These are phyloP conservation scores for Friedmanniomyces endolithicus DNA, from an alignment of 495 filamentous ascomycete species.

Conservation along the genomic window DNA sequence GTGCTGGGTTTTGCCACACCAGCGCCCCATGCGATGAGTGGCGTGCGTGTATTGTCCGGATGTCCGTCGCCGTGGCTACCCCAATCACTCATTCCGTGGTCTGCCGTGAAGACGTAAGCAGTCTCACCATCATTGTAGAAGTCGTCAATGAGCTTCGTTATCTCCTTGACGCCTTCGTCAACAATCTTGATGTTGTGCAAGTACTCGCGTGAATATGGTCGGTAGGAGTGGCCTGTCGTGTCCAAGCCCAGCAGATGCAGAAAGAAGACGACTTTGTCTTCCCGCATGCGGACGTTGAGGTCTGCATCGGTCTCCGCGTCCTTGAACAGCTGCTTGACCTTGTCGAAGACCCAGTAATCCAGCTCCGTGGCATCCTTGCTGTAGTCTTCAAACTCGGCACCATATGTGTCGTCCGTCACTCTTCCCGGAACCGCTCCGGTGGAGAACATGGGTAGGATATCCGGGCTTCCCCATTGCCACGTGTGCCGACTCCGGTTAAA, in stretches of 20 bases:
- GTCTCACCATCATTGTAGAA: slow-evolving; percentile 91
- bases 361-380: slow-evolving; percentile 65
- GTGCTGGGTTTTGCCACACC: slow-evolving; percentile 68
- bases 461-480: slow-evolving; percentile 98
- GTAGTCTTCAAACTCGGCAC: slow-evolving; percentile 78
- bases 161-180: slow-evolving; percentile 73
- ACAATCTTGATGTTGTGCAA: slow-evolving; percentile 89
- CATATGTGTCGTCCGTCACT: slow-evolving; percentile 75
- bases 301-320: slow-evolving; percentile 64
- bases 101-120: slow-evolving; percentile 92
- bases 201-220: slow-evolving; percentile 94
- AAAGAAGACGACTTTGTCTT: slow-evolving; percentile 92
- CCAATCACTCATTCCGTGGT: slow-evolving; percentile 99
- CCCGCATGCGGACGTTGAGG: slow-evolving; percentile 56
- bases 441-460: slow-evolving; percentile 96
- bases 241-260: slow-evolving; percentile 93
- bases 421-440: slow-evolving; percentile 78
- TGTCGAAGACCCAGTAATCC: slow-evolving; percentile 93
- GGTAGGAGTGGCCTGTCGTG: slow-evolving; percentile 75
- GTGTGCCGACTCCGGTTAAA: slow-evolving; percentile 96
- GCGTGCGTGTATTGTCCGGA: slow-evolving; percentile 92
- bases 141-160: slow-evolving; percentile 66
- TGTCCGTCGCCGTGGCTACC: slow-evolving; percentile 96
- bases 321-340: slow-evolving; percentile 73
- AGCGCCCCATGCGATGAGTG: slow-evolving; percentile 87